Evolutionary conservation across 495 filamentous ascomycete species (phyloP).

Genomic region (Hapsidospora chrysogenum): DNA sequence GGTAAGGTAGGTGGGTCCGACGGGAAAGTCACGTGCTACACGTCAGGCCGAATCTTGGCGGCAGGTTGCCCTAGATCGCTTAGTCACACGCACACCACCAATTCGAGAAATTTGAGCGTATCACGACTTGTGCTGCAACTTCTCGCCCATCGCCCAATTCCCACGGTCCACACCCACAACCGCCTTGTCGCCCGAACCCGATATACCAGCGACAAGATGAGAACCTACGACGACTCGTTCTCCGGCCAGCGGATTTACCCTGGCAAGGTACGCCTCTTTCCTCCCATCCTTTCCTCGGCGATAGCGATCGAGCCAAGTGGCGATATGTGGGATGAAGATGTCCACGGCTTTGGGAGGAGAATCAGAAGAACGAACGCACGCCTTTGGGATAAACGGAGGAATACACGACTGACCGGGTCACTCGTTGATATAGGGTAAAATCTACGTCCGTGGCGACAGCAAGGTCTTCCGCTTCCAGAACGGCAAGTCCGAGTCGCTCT

Average conservation of each 20-base stretch:
- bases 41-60: not conserved
- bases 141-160: constrained; percentile 9
- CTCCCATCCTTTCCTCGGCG: too few species aligned
- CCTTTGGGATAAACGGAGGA: not conserved
- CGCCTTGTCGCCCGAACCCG: constrained; percentile 18
- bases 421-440: constrained; percentile 57
- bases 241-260: constrained; percentile 97
- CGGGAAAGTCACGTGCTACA: constrained; percentile 1
- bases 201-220: constrained; percentile 53
- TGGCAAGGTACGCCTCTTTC: constrained; percentile 65
- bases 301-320: too few species aligned
- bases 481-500: constrained; percentile 98
- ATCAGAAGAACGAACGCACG: not conserved
- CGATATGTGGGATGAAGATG: too few species aligned
- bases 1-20: too few species aligned
- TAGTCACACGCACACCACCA: constrained; percentile 5
- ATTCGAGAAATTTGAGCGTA: constrained; percentile 5
- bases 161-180: constrained; percentile 8
- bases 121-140: constrained; percentile 1
- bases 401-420: constrained; percentile 1
- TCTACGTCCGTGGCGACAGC: constrained; percentile 98
- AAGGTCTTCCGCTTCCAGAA: constrained; percentile 99
- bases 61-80: constrained; percentile 4
- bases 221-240: constrained; percentile 98
- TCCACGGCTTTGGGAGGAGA: not conserved